A percentile compares a stretch with the other conserved stretches of the same genome.
Conservation (phyloP, 192 early-diverging fungal genomes). For the Entomortierella beljakovae region DNA sequence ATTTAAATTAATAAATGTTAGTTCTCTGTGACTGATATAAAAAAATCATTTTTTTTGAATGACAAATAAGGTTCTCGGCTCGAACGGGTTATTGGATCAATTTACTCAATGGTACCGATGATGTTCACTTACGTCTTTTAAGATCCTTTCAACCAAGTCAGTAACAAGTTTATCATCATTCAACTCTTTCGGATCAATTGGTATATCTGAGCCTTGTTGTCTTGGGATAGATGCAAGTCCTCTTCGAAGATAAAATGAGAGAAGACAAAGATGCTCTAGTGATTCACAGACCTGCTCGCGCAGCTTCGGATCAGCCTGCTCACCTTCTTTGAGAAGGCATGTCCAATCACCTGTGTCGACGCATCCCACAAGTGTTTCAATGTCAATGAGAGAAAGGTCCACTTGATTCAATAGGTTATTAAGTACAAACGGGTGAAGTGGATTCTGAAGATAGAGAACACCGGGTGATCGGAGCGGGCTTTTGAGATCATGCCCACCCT, state of each 20-base stretch:
- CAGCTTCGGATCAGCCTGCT: conserved; percentile 1
- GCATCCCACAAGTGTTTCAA: conserved; percentile 40
- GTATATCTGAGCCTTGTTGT: too few relatives aligned
- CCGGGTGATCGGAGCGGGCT: conserved; percentile 26
- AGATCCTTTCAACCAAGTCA: conserved; percentile 28
- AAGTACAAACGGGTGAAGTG: conserved; percentile 31
- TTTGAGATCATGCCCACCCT: conserved; percentile 39
- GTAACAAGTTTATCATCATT: conserved; percentile 15
- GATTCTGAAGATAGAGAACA: conserved; percentile 42
- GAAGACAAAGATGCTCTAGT: conserved; percentile 31
- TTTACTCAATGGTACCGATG: not conserved
- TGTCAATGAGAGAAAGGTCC: conserved; percentile 29
- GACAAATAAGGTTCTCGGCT: conserved; percentile 41
- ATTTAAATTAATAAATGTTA: not conserved
- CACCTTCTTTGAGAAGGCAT: conserved; percentile 24
- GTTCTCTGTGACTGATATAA: not conserved
- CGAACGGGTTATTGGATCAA: not conserved
- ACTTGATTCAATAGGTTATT: conserved; percentile 24
- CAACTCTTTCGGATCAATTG: conserved; percentile 6
- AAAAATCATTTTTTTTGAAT: conserved; percentile 8
- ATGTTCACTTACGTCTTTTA: conserved; percentile 29
- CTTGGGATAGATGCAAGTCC: conserved; percentile 6
- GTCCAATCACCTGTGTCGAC: conserved; percentile 47
- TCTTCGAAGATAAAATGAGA: conserved; percentile 45
- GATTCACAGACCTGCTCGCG: conserved; percentile 26